These are phyloP conservation scores for Rutstroemia sydowiana DNA, from an alignment of 2,329 filamentous ascomycete species.

Conservation along the genomic window DNA sequence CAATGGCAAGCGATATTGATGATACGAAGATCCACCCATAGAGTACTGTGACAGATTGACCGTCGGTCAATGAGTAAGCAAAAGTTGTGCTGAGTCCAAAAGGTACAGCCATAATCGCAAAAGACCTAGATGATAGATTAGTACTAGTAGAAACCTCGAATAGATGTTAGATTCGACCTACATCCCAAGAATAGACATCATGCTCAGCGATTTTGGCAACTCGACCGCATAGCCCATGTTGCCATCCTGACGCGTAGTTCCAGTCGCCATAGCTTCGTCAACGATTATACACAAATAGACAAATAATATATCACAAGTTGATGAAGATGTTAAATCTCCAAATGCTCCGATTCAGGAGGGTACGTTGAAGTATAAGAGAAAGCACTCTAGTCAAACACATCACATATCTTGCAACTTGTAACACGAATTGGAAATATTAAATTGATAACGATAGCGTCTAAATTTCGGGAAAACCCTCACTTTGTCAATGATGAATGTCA, in stretches of 20 bases:
- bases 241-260: conserved; percentile 4
- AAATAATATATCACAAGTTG: background rate
- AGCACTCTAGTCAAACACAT: conserved; percentile 1
- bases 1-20: conserved; percentile 55
- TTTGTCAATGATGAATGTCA: conserved; percentile 19
- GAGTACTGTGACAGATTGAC: conserved; percentile 60
- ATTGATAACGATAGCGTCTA: conserved; percentile 14
- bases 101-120: conserved; percentile 63
- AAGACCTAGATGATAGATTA: conserved; percentile 38
- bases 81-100: conserved; percentile 53
- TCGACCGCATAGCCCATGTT: conserved; percentile 59
- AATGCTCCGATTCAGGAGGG: background rate
- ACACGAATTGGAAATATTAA: conserved; percentile 1
- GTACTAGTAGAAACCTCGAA: background rate
- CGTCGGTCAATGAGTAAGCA: conserved; percentile 60
- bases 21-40: conserved; percentile 65
- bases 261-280: background rate
- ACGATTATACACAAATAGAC: background rate
- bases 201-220: conserved; percentile 57
- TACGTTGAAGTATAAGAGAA: background rate
- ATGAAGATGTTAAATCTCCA: background rate
- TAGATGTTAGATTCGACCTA: conserved; percentile 11
- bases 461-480: conserved; percentile 12
- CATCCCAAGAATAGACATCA: conserved; percentile 59
- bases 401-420: conserved; percentile 8